Conservation (phyloP, 495 filamentous ascomycete genomes). For the Entonaema liquescens region DNA sequence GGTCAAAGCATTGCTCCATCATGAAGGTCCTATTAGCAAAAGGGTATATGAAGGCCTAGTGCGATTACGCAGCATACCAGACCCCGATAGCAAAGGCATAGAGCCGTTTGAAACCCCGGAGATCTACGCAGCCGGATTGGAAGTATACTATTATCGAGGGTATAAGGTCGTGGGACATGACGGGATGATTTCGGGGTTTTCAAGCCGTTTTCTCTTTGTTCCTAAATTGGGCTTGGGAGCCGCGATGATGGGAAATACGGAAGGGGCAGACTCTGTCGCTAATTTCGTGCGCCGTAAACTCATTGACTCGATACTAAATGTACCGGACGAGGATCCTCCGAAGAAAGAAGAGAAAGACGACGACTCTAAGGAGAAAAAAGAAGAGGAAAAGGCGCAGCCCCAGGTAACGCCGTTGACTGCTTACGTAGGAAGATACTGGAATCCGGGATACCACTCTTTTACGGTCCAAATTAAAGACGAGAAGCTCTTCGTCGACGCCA, state of each 20-base stretch:
- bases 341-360: not conserved
- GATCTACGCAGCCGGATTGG: not conserved
- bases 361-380: not conserved
- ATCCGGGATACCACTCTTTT: not conserved
- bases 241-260: not conserved
- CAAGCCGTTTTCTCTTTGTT: not conserved
- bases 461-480: not conserved
- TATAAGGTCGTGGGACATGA: not conserved
- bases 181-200: not conserved
- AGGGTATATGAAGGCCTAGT: not conserved
- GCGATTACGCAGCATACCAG: not conserved
- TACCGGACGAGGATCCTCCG: not conserved
- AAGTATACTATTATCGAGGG: not conserved
- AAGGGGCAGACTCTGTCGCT: not conserved
- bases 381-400: not conserved
- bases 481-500: not conserved
- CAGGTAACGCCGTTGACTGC: not conserved
- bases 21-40: not conserved
- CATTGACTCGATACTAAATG: not conserved
- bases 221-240: not conserved
- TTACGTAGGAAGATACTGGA: not conserved
- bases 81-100: not conserved
- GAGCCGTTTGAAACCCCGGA: not conserved
- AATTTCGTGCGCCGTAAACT: not conserved
- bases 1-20: slow-evolving; percentile 46